These are phyloP conservation scores for Cucumis variabilis DNA, from an alignment of 331 rosid species.

Conservation along the genomic window DNA sequence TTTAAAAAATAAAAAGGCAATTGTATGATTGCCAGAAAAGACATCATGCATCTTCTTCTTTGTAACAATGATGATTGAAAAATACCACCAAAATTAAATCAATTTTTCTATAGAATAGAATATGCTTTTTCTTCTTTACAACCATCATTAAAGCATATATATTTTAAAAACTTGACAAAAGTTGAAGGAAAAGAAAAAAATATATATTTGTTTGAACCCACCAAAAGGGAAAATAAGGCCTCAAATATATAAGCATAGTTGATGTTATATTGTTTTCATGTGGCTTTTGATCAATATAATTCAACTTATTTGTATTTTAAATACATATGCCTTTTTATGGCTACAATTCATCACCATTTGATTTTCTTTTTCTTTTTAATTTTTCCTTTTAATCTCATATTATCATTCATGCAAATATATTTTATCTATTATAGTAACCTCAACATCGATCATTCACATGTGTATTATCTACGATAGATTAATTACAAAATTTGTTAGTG, in stretches of 20 bases:
- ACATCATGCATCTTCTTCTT: background rate
- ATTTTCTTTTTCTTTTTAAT: no score
- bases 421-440: background rate
- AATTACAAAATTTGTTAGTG: no score
- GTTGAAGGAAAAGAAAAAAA: background rate
- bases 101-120: background rate
- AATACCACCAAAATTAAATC: background rate
- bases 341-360: background rate
- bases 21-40: constrained; percentile 23
- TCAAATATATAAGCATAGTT: background rate
- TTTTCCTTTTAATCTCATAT: background rate
- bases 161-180: background rate
- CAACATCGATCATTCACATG: no score
- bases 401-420: background rate
- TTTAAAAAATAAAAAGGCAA: background rate
- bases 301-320: background rate
- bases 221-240: background rate
- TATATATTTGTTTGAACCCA: background rate
- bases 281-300: background rate
- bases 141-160: constrained; percentile 7
- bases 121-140: background rate
- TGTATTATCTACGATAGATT: no score
- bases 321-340: background rate
- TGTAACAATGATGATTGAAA: background rate
- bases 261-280: background rate